Conservation (phyloP, 2,329 filamentous ascomycete genomes). For the Penicillium sp. region DNA sequence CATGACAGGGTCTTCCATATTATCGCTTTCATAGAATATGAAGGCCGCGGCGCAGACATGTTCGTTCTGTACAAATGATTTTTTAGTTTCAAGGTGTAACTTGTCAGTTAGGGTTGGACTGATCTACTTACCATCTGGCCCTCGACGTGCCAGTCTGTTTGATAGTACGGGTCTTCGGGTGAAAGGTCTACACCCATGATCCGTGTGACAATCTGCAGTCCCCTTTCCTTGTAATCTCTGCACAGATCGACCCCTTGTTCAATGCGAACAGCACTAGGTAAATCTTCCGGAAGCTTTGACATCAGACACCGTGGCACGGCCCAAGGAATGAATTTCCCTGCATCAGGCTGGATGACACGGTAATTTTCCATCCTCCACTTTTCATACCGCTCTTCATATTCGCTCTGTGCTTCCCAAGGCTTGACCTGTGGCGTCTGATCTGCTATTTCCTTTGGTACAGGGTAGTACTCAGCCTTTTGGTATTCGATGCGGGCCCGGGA, state of each 20-base stretch:
- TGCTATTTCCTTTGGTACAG: slow-evolving; percentile 24
- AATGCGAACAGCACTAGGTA: slow-evolving; percentile 31
- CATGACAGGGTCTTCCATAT: slow-evolving; percentile 60
- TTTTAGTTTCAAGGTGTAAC: neutral
- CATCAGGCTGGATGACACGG: slow-evolving; percentile 33
- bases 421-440: slow-evolving; percentile 18
- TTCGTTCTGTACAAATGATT: slow-evolving; percentile 56
- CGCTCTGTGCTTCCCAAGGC: slow-evolving; percentile 23
- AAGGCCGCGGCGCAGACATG: slow-evolving; percentile 66
- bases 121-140: slow-evolving; percentile 44
- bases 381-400: slow-evolving; percentile 29
- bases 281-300: slow-evolving; percentile 29
- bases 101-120: neutral
- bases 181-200: slow-evolving; percentile 63
- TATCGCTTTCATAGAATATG: slow-evolving; percentile 65
- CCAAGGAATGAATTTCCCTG: slow-evolving; percentile 33
- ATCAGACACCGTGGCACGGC: slow-evolving; percentile 35
- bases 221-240: slow-evolving; percentile 44
- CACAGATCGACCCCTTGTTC: slow-evolving; percentile 35
- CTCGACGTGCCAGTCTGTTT: slow-evolving; percentile 54
- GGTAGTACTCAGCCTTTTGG: slow-evolving; percentile 33
- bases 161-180: slow-evolving; percentile 60
- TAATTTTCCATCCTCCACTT: slow-evolving; percentile 31
- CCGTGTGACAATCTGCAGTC: slow-evolving; percentile 67
- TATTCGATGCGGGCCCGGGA: slow-evolving; percentile 38